phyloP scores from a whole-genome alignment of 2,329 filamentous ascomycete genomes.

The Paecilomyces sp. region DNA sequence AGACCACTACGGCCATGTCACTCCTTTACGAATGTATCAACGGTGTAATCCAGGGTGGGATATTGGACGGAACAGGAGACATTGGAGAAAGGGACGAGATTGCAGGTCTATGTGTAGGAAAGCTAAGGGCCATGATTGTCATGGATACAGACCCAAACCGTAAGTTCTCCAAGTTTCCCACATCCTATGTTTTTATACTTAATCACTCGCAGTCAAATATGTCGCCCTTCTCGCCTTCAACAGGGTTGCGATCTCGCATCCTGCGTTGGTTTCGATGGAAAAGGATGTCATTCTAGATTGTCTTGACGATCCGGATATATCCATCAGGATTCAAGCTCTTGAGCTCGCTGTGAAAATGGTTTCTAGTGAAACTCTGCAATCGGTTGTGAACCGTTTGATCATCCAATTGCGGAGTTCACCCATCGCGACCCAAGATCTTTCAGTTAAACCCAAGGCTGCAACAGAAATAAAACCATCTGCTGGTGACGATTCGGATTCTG shows the following conservation, averaged over 20 bases:
- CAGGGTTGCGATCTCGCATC: slow-evolving; percentile 84
- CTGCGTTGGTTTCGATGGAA: slow-evolving; percentile 80
- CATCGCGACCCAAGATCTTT: slow-evolving; percentile 42
- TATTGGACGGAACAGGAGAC: slow-evolving; percentile 75
- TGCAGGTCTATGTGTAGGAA: slow-evolving; percentile 83
- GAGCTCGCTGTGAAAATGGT: slow-evolving; percentile 94
- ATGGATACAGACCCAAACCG: slow-evolving; percentile 88
- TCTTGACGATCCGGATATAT: slow-evolving; percentile 91
- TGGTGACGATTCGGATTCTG: slow-evolving; percentile 51
- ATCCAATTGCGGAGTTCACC: slow-evolving; percentile 68
- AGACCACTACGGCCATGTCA: slow-evolving; percentile 96
- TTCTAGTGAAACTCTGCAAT: slow-evolving; percentile 72
- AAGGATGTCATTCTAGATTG: slow-evolving; percentile 96
- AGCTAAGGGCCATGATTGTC: slow-evolving; percentile 88
- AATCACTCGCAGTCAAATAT: slow-evolving; percentile 68
- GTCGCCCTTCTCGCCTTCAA: slow-evolving; percentile 93
- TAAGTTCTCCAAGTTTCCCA: slow-evolving; percentile 41
- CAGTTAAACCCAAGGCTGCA: slow-evolving; percentile 26
- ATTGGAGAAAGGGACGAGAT: slow-evolving; percentile 82
- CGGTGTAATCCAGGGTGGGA: slow-evolving; percentile 93
- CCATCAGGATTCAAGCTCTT: slow-evolving; percentile 85
- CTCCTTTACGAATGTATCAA: slow-evolving; percentile 97
- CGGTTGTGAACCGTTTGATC: slow-evolving; percentile 80
- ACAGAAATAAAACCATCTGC: slow-evolving; percentile 41
- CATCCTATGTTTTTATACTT: not conserved